Base-by-base conservation (phyloP, 108 stramenopile genomes). In the Stephanodiscus minutulus region DNA sequence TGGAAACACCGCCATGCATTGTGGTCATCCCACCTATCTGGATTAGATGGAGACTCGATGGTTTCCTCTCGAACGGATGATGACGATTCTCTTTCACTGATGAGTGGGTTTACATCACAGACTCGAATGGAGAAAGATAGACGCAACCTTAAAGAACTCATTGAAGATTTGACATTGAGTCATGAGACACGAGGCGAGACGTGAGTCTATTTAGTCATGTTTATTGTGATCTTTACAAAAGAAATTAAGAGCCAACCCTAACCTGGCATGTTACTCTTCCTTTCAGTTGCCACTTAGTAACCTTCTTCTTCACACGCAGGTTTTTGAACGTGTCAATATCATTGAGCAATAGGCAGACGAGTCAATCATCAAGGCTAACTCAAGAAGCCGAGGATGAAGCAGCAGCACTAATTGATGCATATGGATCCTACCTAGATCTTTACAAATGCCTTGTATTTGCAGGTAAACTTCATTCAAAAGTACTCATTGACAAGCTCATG, bases 391-490 rank as follows among this genome's bases (percentile, higher is more conserved):
- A 82, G 60, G 48, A 39, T 24, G 43, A 70, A 27, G 76, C 74
- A n/a, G 65, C 71, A 27, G 61, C 85, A 43, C 88, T 95, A 33
- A 68, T 92, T 63, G 69, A 87, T 49, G 64, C 28, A 18, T 92
- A 87, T 74, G 94, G 94, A 28, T 76, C 90, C 7, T 95, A 95
- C 61, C 61, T 95, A 56, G 83, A 91, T 58, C 64, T 95, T 52
- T 73, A 87, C 55, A 76, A 80, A 37, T 86, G 85, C 62, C 65
- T 95, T 10, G 82, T 85, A 3, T 70, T 47, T 39, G 88, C 94
- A 22, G 80, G 85, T 7, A 75, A 77, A 25, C 49, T 82, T n/a
- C 55, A 74, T 59, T 84, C 87, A 47, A 70, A 68, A 18, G 24
- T 20, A 39, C 61, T 91, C 29, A 67, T 92, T 9, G 52, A 75